Percentiles rank a stretch among this genome's conserved stretches.
Evolutionary conservation across 1,139 yeast species (phyloP).

Genomic region (Pichia sp.): DNA sequence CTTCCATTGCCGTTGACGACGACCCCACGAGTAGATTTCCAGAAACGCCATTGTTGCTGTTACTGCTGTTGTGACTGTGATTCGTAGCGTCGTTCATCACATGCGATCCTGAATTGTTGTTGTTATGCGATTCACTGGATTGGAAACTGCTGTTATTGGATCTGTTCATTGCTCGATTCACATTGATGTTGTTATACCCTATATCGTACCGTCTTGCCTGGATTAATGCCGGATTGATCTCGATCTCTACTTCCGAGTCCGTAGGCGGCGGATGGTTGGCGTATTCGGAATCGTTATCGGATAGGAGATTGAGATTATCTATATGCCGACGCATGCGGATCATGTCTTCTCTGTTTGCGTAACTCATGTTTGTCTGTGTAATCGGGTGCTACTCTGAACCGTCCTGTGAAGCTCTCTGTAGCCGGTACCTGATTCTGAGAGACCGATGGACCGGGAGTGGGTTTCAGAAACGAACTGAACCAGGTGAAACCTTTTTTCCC

Average conservation of each 20-base stretch:
- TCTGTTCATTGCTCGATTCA: slow-evolving; percentile 1
- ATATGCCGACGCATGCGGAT: slow-evolving; percentile 12
- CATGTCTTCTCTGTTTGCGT: not conserved
- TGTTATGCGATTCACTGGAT: not conserved
- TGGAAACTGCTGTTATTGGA: not conserved
- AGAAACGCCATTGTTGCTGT: not conserved
- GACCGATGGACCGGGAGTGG: no score
- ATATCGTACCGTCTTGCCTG: not conserved
- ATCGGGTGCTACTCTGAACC: no score
- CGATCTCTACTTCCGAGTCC: slow-evolving; percentile 27
- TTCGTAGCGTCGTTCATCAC: not conserved
- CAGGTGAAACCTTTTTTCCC: no score
- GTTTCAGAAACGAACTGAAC: no score
- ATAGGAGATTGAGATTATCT: slow-evolving; percentile 11
- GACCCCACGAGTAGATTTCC: slow-evolving; percentile 22
- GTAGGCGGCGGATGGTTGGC: slow-evolving; percentile 35
- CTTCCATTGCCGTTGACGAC: slow-evolving; percentile 29
- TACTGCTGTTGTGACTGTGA: not conserved
- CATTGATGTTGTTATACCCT: not conserved
- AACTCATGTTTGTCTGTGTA: not conserved
- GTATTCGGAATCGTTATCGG: slow-evolving; percentile 29
- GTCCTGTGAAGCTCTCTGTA: no score
- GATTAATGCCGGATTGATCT: slow-evolving; percentile 6
- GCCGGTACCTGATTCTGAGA: no score
- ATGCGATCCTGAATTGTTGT: slow-evolving; percentile 3